Evolutionary conservation across 2,329 filamentous ascomycete genomes (phyloP).

Genomic region (Fusarium brachygibbosum): DNA sequence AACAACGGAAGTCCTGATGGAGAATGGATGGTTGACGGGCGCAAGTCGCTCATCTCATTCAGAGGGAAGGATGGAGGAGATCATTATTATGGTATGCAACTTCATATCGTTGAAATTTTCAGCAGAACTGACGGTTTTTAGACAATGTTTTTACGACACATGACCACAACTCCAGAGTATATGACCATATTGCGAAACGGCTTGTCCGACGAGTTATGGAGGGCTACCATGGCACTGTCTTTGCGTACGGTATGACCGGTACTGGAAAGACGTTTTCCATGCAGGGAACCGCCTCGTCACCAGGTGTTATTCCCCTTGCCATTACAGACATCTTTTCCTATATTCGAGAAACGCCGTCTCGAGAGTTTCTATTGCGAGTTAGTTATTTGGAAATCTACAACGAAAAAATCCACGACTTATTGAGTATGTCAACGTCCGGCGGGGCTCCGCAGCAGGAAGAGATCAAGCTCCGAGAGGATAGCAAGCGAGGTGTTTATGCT

Average conservation of each 20-base stretch:
- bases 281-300: conserved; percentile 96
- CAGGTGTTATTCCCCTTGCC: conserved; percentile 94
- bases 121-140: conserved; percentile 56
- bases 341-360: conserved; percentile 93
- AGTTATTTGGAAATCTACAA: conserved; percentile 99
- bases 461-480: conserved; percentile 96
- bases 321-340: conserved; percentile 99
- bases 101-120: background rate
- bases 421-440: conserved; percentile 78
- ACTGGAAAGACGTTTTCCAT: conserved; percentile 99
- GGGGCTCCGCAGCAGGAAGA: conserved; percentile 79
- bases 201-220: conserved; percentile 98
- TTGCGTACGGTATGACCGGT: conserved; percentile 98
- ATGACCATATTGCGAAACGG: conserved; percentile 93
- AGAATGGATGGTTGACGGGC: conserved; percentile 93
- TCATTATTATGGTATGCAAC: conserved; percentile 84
- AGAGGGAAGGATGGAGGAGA: conserved; percentile 91
- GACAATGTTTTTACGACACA: conserved; percentile 97
- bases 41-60: conserved; percentile 85
- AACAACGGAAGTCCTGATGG: conserved; percentile 74
- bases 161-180: conserved; percentile 94
- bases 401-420: conserved; percentile 93
- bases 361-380: conserved; percentile 94
- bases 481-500: conserved; percentile 95
- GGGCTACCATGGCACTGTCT: conserved; percentile 97